phyloP scores from a whole-genome alignment of 306 rosid genomes.

The Heteromeles arbutifolia region DNA sequence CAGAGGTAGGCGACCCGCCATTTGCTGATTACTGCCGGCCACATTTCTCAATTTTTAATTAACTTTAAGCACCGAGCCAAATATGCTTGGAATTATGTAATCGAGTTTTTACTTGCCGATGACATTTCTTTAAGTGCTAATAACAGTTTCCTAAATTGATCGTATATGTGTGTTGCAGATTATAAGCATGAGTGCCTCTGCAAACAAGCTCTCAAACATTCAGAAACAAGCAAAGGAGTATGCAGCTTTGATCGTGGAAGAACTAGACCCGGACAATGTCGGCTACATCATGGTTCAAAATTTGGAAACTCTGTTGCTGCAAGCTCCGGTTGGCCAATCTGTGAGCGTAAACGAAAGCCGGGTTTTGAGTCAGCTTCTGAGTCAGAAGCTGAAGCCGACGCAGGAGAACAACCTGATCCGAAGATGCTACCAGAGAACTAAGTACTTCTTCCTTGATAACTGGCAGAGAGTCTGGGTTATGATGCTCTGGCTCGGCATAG shows the following conservation, averaged over 20 bases:
- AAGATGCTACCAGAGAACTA: slow-evolving; percentile 18
- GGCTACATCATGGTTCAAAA: slow-evolving; percentile 52
- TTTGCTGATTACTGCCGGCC: background rate
- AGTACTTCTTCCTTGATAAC: slow-evolving; percentile 42
- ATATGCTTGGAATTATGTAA: background rate
- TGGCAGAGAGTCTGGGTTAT: slow-evolving; percentile 58
- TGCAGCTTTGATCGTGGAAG: slow-evolving; percentile 60
- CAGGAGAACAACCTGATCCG: slow-evolving; percentile 29
- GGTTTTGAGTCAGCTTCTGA: slow-evolving; percentile 39
- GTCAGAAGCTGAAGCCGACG: slow-evolving; percentile 53
- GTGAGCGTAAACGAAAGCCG: slow-evolving; percentile 46
- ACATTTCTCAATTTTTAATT: background rate
- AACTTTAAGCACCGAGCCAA: background rate
- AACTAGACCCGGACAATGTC: slow-evolving; percentile 43
- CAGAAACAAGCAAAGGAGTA: slow-evolving; percentile 49
- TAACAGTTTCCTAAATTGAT: background rate
- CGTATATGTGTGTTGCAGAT: slow-evolving; percentile 19
- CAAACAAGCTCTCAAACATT: slow-evolving; percentile 48
- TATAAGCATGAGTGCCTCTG: slow-evolving; percentile 50
- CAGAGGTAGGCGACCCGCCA: slow-evolving; percentile 30
- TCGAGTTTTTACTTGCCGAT: background rate
- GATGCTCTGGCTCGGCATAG: slow-evolving; percentile 36
- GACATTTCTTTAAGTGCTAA: too few species aligned
- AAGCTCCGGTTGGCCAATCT: slow-evolving; percentile 44
- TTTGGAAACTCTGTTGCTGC: slow-evolving; percentile 43